Conservation (phyloP, 2,329 filamentous ascomycete genomes). For the Erysiphe pulchra region DNA sequence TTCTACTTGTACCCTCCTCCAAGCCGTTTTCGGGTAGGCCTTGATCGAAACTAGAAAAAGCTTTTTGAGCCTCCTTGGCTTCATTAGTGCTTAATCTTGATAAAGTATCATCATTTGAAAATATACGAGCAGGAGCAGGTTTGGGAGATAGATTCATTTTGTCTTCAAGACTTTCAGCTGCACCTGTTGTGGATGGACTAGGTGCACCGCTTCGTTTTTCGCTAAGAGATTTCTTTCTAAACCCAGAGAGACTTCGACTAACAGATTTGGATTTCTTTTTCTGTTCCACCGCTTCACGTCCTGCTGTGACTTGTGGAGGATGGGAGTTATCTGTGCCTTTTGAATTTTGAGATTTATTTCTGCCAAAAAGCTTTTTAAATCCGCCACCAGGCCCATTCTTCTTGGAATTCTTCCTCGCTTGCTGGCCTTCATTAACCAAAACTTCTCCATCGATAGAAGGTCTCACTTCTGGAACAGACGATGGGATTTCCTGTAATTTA, state of each 20-base stretch:
- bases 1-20: not conserved
- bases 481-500: too few relatives aligned
- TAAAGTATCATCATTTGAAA: constrained; percentile 21
- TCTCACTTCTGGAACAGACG: constrained; percentile 6
- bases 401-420: constrained; percentile 16
- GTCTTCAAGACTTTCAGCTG: not conserved
- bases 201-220: not conserved
- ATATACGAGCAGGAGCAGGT: constrained; percentile 18
- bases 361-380: constrained; percentile 38
- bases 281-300: not conserved
- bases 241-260: constrained; percentile 16
- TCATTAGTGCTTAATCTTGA: constrained; percentile 36
- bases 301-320: constrained; percentile 25
- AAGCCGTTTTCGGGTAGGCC: constrained; percentile 51
- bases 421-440: constrained; percentile 19
- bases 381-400: constrained; percentile 20
- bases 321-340: constrained; percentile 24
- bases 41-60: constrained; percentile 54
- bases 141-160: constrained; percentile 5
- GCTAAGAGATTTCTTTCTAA: constrained; percentile 15
- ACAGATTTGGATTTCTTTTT: constrained; percentile 7
- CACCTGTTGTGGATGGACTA: not conserved
- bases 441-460: constrained; percentile 7
- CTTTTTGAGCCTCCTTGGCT: constrained; percentile 29
- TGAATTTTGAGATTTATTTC: constrained; percentile 30